Base-by-base conservation (phyloP, 108 stramenopile genomes). In the Aurantiochytrium sp. region DNA sequence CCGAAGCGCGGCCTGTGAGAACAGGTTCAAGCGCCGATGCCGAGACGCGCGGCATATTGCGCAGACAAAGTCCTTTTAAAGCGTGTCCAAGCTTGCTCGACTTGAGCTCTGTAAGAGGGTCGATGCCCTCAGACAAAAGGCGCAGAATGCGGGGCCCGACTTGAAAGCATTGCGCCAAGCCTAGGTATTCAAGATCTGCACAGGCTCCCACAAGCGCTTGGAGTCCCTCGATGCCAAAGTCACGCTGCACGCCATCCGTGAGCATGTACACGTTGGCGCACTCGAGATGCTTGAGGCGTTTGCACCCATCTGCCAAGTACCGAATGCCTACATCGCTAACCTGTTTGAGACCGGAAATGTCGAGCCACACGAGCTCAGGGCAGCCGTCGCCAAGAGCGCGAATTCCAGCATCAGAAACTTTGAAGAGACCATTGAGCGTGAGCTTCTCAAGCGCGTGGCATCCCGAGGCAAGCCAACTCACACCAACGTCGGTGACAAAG, bases 171-270 rank as follows among this genome's bases (percentile, higher is more conserved):
- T 53, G 49, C 25, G 45, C 28, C 25, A 83, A 23, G 49, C n/a
- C 51, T 0, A 83, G 4, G n/a, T 83, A 47, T 12, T 83, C 49
- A 4, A 83, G 44, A 14, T 83, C 76, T 6, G n/a, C 6, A 45
- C 49, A 83, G 19, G 25, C 51, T 18, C 49, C n/a, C 16, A 53
- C 76, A 35, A 83, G 76, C 19, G 45, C 45, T 35, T 83, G 76
- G 19, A 83, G 76, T 6, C 76, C 76, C 28, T 83, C 49, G 49
- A 83, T 53, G n/a, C 76, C 76, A 83, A 83, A 83, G 28, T 83
- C 76, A 0, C 76, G 45, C n/a, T 83, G 45, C n/a, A 83, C 76
- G 2, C 76, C 76, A 4, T 83, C 76, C 28, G 76, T 83, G 51
- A 83, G 76, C 49, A 83, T 47, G 28, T 83, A 83, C 43, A 83